Conservation (phyloP, 208 protist genomes). For the Trypanosoma cruzi region DNA sequence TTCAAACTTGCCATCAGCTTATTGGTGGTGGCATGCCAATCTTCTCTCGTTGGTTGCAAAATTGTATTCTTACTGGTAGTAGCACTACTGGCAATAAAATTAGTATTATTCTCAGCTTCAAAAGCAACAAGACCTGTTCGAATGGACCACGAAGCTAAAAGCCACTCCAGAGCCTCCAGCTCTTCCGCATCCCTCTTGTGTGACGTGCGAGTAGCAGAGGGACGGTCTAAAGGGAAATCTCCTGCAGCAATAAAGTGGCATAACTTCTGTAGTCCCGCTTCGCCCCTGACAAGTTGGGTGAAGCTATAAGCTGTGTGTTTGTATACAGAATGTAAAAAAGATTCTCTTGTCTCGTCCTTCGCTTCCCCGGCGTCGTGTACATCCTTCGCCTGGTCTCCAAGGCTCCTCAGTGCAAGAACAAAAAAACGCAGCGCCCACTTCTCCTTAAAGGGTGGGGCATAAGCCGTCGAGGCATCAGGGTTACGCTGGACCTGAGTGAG, state of each 20-base stretch:
- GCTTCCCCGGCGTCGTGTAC: not conserved
- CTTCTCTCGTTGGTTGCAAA: not conserved
- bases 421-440: constrained; percentile 25
- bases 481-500: constrained; percentile 32
- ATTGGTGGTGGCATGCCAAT: not conserved
- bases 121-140: not conserved
- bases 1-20: not conserved
- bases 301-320: not conserved
- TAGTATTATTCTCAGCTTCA: not conserved
- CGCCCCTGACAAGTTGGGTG: constrained; percentile 1
- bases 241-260: not conserved
- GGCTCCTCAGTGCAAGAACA: constrained; percentile 14
- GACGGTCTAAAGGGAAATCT: not conserved
- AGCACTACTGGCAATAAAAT: not conserved
- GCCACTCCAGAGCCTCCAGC: constrained; percentile 2
- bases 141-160: constrained; percentile 9
- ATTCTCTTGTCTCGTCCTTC: not conserved
- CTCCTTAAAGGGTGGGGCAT: constrained; percentile 33
- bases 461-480: constrained; percentile 36
- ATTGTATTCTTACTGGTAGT: not conserved
- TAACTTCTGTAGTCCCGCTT: not conserved
- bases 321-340: not conserved
- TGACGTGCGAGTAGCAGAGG: not conserved
- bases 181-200: not conserved
- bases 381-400: not conserved